Evolutionary conservation across 2,329 filamentous ascomycete species (phyloP), one percentile per base, ranked within the genome.

Genomic region (Penicillium expansum): DNA sequence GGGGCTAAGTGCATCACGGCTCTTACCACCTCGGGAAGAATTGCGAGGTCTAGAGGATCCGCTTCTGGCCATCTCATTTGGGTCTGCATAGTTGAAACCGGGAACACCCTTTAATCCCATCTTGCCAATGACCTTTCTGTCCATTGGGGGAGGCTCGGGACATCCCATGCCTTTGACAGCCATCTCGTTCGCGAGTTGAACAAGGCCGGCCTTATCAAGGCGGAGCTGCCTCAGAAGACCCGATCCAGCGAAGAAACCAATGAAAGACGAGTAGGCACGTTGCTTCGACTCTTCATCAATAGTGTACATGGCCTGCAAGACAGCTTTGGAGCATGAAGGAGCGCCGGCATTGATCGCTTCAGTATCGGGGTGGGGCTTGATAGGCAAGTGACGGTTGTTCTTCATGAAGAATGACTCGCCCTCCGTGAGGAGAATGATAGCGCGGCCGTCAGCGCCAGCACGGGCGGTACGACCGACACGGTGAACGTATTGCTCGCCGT

Each of bases 381-480:
- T 82, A 18, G 79, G 80, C 18, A 83, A 68, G 32, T 76, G 73
- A 58, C 69, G 79, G 67, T 83, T 82, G 54, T 71, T 69, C 35
- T 71, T 72, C 24, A 80, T 67, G 68, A 83, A 83, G 71, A 80
- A 84, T 7, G 76, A 74, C 61, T 84, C 82, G 51, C 74, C 73
- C 59, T 81, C 64, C 10, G 79, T 82, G 42, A 85, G 74, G 16
- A 84, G 63, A 51, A 83, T 79, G 55, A 84, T 74, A 13, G 82
- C 82, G 38, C 81, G 78, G 11, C 82, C 82, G 48, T 82, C 77
- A 27, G 76, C 78, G 42, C 71, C 73, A 6, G 83, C 83, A 37
- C 85, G 83, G 4, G 82, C 89, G 5, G 89, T 92, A 63, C 89
- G 86, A 44, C 88, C 88, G 38, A 71, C 69, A 42, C 69, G 68